Conservation (phyloP, 176 grass and related monocot species). For the Aegilops speltoides region DNA sequence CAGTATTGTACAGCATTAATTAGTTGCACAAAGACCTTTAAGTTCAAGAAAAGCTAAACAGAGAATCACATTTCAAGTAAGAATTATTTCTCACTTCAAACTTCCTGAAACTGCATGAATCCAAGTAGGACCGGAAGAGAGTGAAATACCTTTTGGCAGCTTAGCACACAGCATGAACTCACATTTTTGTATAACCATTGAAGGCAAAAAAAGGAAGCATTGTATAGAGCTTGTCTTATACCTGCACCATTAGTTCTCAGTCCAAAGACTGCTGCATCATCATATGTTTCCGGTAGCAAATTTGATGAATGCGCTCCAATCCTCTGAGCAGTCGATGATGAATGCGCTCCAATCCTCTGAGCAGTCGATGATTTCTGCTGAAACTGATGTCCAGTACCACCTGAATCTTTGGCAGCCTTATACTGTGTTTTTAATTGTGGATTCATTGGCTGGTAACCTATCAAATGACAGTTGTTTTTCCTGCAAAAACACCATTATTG, state of each 20-base stretch:
- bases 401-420: conserved; percentile 49
- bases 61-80: not conserved
- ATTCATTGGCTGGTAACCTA: conserved; percentile 65
- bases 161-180: not conserved
- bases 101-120: not conserved
- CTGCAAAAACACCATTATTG: conserved; percentile 41
- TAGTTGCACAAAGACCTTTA: conserved; percentile 10
- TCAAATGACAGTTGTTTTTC: conserved; percentile 70
- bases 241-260: conserved; percentile 37
- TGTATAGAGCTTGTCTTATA: not conserved
- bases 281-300: conserved; percentile 46
- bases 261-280: conserved; percentile 21
- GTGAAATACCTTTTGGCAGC: not conserved
- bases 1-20: not conserved
- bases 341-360: conserved; percentile 2
- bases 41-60: conserved; percentile 5
- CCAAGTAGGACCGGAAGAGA: not conserved
- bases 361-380: conserved; percentile 33
- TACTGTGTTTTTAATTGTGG: conserved; percentile 39
- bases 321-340: conserved; percentile 3
- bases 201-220: not conserved
- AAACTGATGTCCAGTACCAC: conserved; percentile 20
- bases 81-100: conserved; percentile 10
- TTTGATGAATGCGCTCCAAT: conserved; percentile 32
- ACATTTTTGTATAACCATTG: conserved; percentile 2